Evolutionary conservation across 225 moss, liverwort and hornwort genomes (phyloP).

Genomic region (Takakia lepidozioides): DNA sequence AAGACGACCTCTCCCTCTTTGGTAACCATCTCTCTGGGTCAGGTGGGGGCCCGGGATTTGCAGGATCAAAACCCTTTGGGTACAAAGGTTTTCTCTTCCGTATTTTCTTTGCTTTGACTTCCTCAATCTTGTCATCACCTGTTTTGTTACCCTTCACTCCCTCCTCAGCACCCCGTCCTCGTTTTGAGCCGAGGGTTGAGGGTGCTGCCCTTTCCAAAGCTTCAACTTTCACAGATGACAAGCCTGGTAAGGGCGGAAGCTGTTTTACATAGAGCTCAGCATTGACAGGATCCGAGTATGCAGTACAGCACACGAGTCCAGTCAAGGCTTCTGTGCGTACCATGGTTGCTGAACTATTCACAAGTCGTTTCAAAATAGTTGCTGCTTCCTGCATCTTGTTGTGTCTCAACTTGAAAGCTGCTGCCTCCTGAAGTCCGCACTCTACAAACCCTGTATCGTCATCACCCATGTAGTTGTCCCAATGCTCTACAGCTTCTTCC

Average conservation of each 20-base stretch:
- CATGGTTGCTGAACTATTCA: conserved; percentile 65
- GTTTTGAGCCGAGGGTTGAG: conserved; percentile 48
- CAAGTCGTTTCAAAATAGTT: conserved; percentile 61
- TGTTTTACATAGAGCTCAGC: conserved; percentile 79
- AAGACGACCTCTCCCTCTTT: conserved; percentile 86
- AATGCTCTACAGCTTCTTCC: conserved; percentile 77
- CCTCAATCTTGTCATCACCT: conserved; percentile 66
- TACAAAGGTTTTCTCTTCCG: conserved; percentile 82
- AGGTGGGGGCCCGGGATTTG: conserved; percentile 92
- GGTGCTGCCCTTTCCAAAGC: conserved; percentile 78
- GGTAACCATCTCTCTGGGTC: conserved; percentile 99
- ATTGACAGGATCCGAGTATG: conserved; percentile 59
- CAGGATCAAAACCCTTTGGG: conserved; percentile 91
- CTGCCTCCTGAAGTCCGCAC: conserved; percentile 63
- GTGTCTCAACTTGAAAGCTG: conserved; percentile 87
- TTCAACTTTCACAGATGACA: conserved; percentile 57
- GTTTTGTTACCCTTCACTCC: conserved; percentile 26
- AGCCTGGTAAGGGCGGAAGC: conserved; percentile 67
- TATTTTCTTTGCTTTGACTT: conserved; percentile 66
- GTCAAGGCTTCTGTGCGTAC: conserved; percentile 76
- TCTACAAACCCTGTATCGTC: conserved; percentile 19
- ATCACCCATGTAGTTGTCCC: conserved; percentile 80
- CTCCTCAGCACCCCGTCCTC: conserved; percentile 60
- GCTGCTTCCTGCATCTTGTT: conserved; percentile 78
- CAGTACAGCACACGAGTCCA: conserved; percentile 78